Conservation (phyloP, 2,329 filamentous ascomycete species). For the Aspergillus fischeri region DNA sequence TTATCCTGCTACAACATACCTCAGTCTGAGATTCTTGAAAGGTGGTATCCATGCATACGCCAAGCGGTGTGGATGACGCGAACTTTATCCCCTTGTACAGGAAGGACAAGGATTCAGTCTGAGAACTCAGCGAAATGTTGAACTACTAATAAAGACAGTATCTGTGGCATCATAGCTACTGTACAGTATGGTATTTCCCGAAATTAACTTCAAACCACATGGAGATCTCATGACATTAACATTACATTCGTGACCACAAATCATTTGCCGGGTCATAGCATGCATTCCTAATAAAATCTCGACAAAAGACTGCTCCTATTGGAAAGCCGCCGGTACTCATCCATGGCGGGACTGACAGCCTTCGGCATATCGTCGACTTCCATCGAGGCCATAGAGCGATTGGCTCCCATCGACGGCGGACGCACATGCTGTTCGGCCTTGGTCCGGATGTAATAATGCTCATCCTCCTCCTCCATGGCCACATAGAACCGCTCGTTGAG, state of each 20-base stretch:
- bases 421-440: conserved; percentile 22
- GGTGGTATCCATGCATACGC: too few relatives aligned
- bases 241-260: background rate
- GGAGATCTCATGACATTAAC: background rate
- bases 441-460: conserved; percentile 50
- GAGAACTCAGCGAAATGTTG: too few relatives aligned
- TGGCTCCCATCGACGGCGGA: background rate
- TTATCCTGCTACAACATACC: too few relatives aligned
- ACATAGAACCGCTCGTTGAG: conserved; percentile 45
- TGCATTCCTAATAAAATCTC: conserved; percentile 19
- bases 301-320: conserved; percentile 23
- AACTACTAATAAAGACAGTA: too few relatives aligned
- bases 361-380: conserved; percentile 16
- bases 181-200: too few relatives aligned
- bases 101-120: too few relatives aligned
- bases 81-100: too few relatives aligned
- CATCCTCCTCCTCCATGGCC: conserved; percentile 43
- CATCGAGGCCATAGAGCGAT: conserved; percentile 9
- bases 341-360: conserved; percentile 28
- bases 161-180: too few relatives aligned
- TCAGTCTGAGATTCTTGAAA: too few relatives aligned
- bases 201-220: too few relatives aligned
- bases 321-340: conserved; percentile 31
- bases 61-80: too few relatives aligned
- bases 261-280: background rate